Base-by-base conservation (phyloP, 129 eudicot species). In the Artemisia annua region DNA sequence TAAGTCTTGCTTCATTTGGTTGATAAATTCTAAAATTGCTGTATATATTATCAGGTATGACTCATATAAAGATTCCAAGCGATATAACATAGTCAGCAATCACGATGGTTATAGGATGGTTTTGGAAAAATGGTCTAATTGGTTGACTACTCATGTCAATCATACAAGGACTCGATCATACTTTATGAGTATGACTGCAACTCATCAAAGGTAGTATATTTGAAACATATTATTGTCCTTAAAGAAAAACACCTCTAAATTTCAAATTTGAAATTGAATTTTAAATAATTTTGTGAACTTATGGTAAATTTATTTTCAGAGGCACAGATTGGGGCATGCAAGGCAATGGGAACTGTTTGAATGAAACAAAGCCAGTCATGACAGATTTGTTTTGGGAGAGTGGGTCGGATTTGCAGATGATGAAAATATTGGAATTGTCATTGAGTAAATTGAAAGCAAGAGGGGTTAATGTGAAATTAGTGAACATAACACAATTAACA, bases 111-210 rank as follows among this genome's bases (percentile, higher is more conserved):
- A 87, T 22, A 83, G 66, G 56, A 81, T 85, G 89, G 95, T 85
- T 18, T 66, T 91, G 2, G 70, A 83, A 66, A 87, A 95, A 7
- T 91, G 95, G 97, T 80, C 95, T 2, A 69, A 87, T 39, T 91
- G 91, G 95, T 51, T 91, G 58, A 83, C 70, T 63, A 72, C 73
- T 5, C 86, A 81, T 75, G 79, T 91, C 44, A 69, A 91, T 32
- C 85, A 79, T 11, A 66, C 76, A 55, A 87, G 78, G 76, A 85
- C 95, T 28, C 87, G 56, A 55, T 20, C 85, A 24, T 91, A 77
- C 62, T 91, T 82, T 72, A 79, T 88, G 78, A 86, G 88, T 84
- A 86, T 91, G 89, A 83, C 92, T 10, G 91, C 97, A 15, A 79
- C 83, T 7, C 83, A 79, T 67, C 78, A 74, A 7, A 74, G 51